Evolutionary conservation across 345 rosid species (phyloP), one percentile per base, ranked within the genome.

Genomic region (Moricandia moricandioides): DNA sequence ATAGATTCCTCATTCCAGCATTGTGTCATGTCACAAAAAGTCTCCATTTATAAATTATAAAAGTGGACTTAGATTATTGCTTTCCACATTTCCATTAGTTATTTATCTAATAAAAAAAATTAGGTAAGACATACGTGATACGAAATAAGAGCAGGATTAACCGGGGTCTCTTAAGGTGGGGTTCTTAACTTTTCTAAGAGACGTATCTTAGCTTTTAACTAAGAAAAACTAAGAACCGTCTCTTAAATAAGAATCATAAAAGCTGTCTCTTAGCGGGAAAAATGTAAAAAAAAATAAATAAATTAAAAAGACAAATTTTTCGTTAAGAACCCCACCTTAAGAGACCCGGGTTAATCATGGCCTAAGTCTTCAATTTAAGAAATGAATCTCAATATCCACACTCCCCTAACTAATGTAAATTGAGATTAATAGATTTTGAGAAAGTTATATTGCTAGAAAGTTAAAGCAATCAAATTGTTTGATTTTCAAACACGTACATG

Each of bases 61-160:
- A 77, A 71, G 72, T 71, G 76, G 76, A 59, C 62, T 47, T 63
- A 24, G 24, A 12, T 67, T 57, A 71, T 65, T 47, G 67, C 77
- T 78, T 71, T 71, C 77, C 64, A 59, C 12, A 35, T 49, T 71
- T 65, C 57, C 72, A 65, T 66, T 59, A 65, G 12, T 6, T 56
- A 63, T 27, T 7, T 56, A n/a, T 64, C 62, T 58, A 9, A 49
- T 63, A 58, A 21, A 21, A 11, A 43, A 5, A 43, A 43, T n/a
- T 5, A 47, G 18, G 52, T n/a, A 62, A 27, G 55, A 56, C 55
- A 35, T 35, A 74, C 67, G 67, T 74, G 72, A 47, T 74, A 47
- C 40, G 67, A 33, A 21, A 66, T 33, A 40, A n/a, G n/a, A n/a
- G n/a, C n/a, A n/a, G n/a, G n/a, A n/a, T n/a, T n/a, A n/a, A n/a